Percentiles rank a stretch among this genome's conserved stretches.
phyloP scores from a whole-genome alignment of 768 basidiomycete genomes.

The Leccinum olivaceopallidum region DNA sequence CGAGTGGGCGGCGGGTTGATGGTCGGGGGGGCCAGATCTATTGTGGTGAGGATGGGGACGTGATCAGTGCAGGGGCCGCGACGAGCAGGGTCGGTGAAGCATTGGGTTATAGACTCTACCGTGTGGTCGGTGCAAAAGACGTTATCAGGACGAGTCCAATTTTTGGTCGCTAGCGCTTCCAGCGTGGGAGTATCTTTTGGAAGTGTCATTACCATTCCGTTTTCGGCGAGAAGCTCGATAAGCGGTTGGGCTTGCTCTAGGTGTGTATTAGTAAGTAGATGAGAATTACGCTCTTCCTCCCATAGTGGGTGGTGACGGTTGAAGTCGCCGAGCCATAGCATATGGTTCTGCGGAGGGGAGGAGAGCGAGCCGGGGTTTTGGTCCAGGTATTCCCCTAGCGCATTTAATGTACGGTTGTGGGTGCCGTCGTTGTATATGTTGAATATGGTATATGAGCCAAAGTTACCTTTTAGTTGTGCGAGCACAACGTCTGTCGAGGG shows the following conservation, averaged over 20 bases:
- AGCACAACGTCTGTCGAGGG: background rate
- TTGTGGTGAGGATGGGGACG: background rate
- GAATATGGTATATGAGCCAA: background rate
- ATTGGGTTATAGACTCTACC: background rate
- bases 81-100: background rate
- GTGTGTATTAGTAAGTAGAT: background rate
- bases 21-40: background rate
- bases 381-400: too few relatives aligned
- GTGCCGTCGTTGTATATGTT: conserved; percentile 2
- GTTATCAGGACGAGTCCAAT: conserved; percentile 21
- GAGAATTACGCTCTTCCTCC: background rate
- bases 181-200: conserved; percentile 39
- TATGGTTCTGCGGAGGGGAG: background rate
- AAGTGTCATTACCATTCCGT: conserved; percentile 37
- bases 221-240: background rate
- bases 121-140: conserved; percentile 9
- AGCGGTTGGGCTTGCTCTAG: background rate
- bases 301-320: background rate
- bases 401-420: background rate
- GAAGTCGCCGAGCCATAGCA: background rate
- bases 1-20: background rate
- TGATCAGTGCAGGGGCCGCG: conserved; percentile 8
- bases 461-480: background rate
- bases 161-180: conserved; percentile 26
- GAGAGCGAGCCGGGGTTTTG: background rate